phyloP scores from a whole-genome alignment of 768 basidiomycete genomes.

The Tulasnella sp. region DNA sequence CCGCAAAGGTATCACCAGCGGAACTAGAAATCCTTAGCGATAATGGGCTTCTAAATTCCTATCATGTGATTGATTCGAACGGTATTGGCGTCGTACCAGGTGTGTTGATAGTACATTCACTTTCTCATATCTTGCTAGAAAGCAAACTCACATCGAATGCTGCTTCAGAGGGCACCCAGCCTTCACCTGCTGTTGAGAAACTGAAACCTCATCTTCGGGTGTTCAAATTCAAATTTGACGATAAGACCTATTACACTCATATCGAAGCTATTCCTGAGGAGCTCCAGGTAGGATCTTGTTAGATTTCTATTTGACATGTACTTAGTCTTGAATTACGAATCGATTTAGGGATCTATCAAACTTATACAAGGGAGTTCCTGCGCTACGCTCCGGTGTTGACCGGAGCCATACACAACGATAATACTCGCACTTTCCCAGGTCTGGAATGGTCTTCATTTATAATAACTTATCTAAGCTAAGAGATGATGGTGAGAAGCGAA shows the following conservation, averaged over 20 bases:
- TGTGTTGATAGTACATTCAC: neutral
- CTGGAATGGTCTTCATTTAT: too few relatives aligned
- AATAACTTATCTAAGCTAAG: too few relatives aligned
- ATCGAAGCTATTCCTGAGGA: neutral
- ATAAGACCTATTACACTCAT: neutral
- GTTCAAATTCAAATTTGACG: neutral
- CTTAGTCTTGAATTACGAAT: too few relatives aligned
- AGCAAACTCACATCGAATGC: neutral
- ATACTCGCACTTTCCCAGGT: too few relatives aligned
- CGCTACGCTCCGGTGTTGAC: too few relatives aligned
- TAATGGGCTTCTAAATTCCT: neutral
- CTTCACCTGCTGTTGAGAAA: neutral
- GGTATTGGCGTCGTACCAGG: neutral
- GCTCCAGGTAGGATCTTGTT: neutral
- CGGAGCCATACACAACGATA: too few relatives aligned
- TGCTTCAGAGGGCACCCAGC: neutral
- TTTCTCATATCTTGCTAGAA: neutral
- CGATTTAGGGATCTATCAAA: neutral
- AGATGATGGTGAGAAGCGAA: too few relatives aligned
- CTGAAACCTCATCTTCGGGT: neutral
- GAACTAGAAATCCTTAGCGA: neutral
- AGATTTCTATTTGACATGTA: too few relatives aligned
- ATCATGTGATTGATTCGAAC: neutral
- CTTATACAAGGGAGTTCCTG: too few relatives aligned
- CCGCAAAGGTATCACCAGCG: neutral